Conservation (phyloP, 2,329 filamentous ascomycete genomes). For the Septoria linicola region DNA sequence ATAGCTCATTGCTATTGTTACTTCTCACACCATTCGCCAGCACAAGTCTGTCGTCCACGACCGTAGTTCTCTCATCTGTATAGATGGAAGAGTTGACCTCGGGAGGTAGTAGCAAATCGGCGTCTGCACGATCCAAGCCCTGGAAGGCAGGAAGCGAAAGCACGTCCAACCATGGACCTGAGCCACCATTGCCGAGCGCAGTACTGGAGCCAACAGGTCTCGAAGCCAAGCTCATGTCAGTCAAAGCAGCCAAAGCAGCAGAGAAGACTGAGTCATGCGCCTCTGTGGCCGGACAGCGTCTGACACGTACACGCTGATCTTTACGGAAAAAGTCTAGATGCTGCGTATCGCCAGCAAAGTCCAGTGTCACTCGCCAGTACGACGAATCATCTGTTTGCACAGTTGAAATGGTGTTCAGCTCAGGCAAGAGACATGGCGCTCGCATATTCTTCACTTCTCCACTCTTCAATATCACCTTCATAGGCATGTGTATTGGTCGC, state of each 20-base stretch:
- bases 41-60: constrained; percentile 70
- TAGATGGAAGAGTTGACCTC: constrained; percentile 44
- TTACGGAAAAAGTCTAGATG: constrained; percentile 64
- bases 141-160: constrained; percentile 60
- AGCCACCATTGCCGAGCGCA: constrained; percentile 37
- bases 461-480: constrained; percentile 32
- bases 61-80: constrained; percentile 56
- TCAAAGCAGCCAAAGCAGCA: constrained; percentile 71
- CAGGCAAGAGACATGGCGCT: constrained; percentile 62
- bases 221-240: constrained; percentile 51
- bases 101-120: constrained; percentile 43
- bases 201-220: constrained; percentile 25
- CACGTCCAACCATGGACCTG: constrained; percentile 64
- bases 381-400: constrained; percentile 63
- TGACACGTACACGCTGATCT: constrained; percentile 72
- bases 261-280: constrained; percentile 61
- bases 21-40: constrained; percentile 49
- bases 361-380: constrained; percentile 79
- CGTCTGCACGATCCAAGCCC: constrained; percentile 64
- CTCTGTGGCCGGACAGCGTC: constrained; percentile 57
- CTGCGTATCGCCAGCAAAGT: constrained; percentile 64
- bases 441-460: constrained; percentile 37
- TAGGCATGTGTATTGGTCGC: constrained; percentile 63
- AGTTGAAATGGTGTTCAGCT: constrained; percentile 61
- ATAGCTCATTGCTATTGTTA: constrained; percentile 56